These are phyloP conservation scores for Colletotrichum liaoningense DNA, from an alignment of 2,329 filamentous ascomycete genomes.

Conservation along the genomic window DNA sequence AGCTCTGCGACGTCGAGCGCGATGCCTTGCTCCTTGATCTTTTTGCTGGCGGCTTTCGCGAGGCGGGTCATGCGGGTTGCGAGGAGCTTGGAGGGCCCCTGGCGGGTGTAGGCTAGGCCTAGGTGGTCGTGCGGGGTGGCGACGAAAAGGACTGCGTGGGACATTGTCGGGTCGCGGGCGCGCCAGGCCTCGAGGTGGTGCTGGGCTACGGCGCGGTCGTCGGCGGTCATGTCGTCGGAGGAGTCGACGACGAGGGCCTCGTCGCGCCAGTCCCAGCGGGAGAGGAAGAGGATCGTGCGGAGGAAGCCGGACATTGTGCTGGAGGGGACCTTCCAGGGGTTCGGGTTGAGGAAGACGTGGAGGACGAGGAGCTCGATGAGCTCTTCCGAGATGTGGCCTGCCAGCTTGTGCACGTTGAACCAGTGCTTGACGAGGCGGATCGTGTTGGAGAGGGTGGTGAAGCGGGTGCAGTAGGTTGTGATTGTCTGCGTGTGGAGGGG, in stretches of 20 bases:
- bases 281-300: conserved; percentile 81
- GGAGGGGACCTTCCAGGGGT: conserved; percentile 83
- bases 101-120: conserved; percentile 83
- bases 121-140: conserved; percentile 82
- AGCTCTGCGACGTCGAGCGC: conserved; percentile 68
- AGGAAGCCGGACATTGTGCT: conserved; percentile 84
- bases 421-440: conserved; percentile 90
- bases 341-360: conserved; percentile 82
- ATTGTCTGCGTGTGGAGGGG: conserved; percentile 87
- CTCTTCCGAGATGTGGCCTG: conserved; percentile 80
- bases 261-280: conserved; percentile 91
- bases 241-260: conserved; percentile 86
- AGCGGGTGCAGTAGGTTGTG: conserved; percentile 81
- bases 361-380: conserved; percentile 86
- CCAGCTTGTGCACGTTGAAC: conserved; percentile 86
- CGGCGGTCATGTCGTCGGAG: conserved; percentile 69
- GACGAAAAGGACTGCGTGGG: conserved; percentile 82
- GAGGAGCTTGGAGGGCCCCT: conserved; percentile 80
- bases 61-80: conserved; percentile 86
- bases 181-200: conserved; percentile 86
- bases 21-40: conserved; percentile 65
- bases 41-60: conserved; percentile 78
- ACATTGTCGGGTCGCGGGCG: conserved; percentile 89
- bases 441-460: conserved; percentile 82
- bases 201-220: conserved; percentile 71